Evolutionary conservation across 305 asterid species (phyloP).

Genomic region (Withania somnifera): DNA sequence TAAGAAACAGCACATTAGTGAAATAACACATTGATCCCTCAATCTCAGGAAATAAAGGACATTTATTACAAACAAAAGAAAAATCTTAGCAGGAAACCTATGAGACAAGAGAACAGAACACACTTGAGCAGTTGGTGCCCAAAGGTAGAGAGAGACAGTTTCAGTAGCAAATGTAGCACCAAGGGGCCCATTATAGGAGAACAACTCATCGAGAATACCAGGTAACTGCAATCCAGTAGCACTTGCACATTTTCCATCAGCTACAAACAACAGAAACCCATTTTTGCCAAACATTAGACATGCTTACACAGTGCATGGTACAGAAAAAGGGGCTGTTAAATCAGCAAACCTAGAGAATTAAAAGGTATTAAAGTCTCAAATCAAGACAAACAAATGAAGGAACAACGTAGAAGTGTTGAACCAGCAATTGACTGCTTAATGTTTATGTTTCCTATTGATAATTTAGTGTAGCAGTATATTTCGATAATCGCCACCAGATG

Average conservation of each 20-base stretch:
- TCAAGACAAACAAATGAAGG: background rate
- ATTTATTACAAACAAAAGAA: background rate
- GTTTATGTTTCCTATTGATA: background rate
- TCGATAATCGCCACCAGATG: background rate
- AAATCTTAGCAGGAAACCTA: background rate
- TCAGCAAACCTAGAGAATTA: background rate
- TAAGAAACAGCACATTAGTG: slow-evolving; percentile 1
- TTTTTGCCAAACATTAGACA: background rate
- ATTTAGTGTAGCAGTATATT: background rate
- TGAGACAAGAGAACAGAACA: slow-evolving; percentile 7
- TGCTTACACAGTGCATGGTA: background rate
- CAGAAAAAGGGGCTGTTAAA: background rate
- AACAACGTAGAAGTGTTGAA: background rate
- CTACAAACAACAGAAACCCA: slow-evolving; percentile 28
- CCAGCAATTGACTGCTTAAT: background rate
- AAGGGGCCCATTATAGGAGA: slow-evolving; percentile 72
- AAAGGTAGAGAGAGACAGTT: slow-evolving; percentile 55
- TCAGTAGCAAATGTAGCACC: slow-evolving; percentile 57
- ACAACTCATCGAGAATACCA: slow-evolving; percentile 81
- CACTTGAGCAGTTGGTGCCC: slow-evolving; percentile 99
- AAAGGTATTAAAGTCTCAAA: background rate
- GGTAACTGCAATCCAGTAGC: slow-evolving; percentile 89
- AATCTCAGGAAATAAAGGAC: background rate
- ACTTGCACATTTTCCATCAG: slow-evolving; percentile 42
- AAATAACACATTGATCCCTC: background rate